Evolutionary conservation across 2,329 filamentous ascomycete genomes (phyloP), one percentile per base, ranked within the genome.

Genomic region (Tolypocladium ophioglossoides): DNA sequence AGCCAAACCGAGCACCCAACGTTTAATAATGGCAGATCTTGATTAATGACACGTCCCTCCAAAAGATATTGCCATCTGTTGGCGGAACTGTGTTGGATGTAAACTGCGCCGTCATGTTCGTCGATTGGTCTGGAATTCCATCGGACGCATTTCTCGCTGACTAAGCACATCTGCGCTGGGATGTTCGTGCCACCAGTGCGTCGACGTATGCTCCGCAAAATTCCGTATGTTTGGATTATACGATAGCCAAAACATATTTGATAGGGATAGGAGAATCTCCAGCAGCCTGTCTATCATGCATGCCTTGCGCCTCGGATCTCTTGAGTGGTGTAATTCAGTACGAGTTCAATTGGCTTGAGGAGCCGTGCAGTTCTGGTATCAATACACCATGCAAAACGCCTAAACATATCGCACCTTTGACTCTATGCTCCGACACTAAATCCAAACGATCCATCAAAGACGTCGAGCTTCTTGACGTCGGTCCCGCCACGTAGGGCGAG

Each of bases 371-470:
- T 34, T 18, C 10, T 32, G 44, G 44, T 47, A 47, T 47, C 44
- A 34, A 48, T 32, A 32, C 16, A 48, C 18, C 27, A n/a, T 20
- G 27, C 27, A 48, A 47, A 48, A 48, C 44, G 44, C 44, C 44
- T 4, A 34, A 20, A n/a, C 9, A 7, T 4, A 46, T 7, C 11
- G 10, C 27, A 32, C 27, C 44, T 30, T 30, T 16, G 11, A 14
- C 12, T 8, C 38, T 50, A 70, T 49, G 67, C 66, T 6, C 78
- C 79, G 11, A 83, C 74, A 58, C 78, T 79, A 60, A 83, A 82
- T 9, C 80, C 79, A 64, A 80, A 82, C 0, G 78, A 80, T 2
- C 79, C 79, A 53, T 83, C 79, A 63, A 82, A 83, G 1, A 80
- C 67, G 54, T 81, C 78, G n/a, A 77, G 67, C 56, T 74, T 74